Percentiles rank a stretch among this genome's conserved stretches.
Conservation (phyloP, 1,284 basidiomycete species). For the Fomitopsis palustris region DNA sequence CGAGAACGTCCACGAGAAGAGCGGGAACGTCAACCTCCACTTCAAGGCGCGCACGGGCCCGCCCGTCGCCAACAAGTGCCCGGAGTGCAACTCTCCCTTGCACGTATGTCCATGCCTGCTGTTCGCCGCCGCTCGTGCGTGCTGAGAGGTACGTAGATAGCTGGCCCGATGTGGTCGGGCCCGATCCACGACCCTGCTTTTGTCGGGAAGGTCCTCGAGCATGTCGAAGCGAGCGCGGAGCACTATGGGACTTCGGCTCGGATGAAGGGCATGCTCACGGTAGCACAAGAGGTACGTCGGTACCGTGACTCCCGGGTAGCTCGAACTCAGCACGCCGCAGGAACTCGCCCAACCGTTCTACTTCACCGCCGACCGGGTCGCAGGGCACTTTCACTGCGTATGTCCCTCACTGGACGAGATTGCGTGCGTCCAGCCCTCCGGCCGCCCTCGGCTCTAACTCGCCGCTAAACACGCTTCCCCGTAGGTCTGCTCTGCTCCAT, state of each 20-base stretch:
- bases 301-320: too few relatives aligned
- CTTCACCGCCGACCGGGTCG: constrained; percentile 84
- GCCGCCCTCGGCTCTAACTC: neutral
- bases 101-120: constrained; percentile 54
- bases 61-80: constrained; percentile 63
- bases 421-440: constrained; percentile 49
- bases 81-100: constrained; percentile 75
- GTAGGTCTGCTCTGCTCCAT: constrained; percentile 84
- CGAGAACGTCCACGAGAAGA: constrained; percentile 53
- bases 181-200: constrained; percentile 82
- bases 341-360: constrained; percentile 85
- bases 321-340: constrained; percentile 35
- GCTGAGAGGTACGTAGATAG: constrained; percentile 45
- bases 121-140: neutral
- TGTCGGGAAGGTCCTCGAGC: constrained; percentile 69
- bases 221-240: constrained; percentile 58
- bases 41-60: constrained; percentile 81
- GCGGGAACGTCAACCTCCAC: constrained; percentile 49
- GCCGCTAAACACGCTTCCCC: neutral
- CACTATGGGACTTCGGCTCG: constrained; percentile 79
- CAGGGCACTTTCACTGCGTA: constrained; percentile 79
- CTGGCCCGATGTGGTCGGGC: constrained; percentile 97
- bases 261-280: constrained; percentile 94
- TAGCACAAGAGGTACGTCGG: constrained; percentile 76
- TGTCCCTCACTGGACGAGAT: constrained; percentile 76